These are phyloP conservation scores for Chlamydomonas sphaeroides DNA, from an alignment of 139 green algal genomes.

Conservation along the genomic window DNA sequence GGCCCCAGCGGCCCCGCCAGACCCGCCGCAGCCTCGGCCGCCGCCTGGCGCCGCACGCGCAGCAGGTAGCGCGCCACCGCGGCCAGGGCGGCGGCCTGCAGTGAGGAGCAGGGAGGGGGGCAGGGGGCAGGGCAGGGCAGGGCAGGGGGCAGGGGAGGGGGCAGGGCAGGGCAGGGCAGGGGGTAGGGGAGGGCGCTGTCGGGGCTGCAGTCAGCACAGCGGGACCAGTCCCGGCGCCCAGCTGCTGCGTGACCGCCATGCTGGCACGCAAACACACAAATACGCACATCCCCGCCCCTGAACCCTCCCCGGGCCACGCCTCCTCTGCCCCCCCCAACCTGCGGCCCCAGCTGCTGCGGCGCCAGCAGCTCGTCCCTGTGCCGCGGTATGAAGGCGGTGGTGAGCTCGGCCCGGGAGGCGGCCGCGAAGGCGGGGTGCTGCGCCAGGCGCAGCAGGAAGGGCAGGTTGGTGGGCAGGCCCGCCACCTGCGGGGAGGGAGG, in stretches of 20 bases:
- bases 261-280: too few species aligned
- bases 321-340: neutral
- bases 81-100: conserved; percentile 48
- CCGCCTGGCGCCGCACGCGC: conserved; percentile 17
- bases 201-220: too few species aligned
- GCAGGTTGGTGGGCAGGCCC: conserved; percentile 82
- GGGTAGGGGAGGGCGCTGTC: too few species aligned
- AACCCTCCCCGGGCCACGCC: too few species aligned
- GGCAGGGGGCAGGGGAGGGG: too few species aligned
- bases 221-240: too few species aligned
- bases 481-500: conserved; percentile 58
- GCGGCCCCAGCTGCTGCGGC: neutral
- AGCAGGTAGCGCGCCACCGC: conserved; percentile 55
- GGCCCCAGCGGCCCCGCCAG: conserved; percentile 5
- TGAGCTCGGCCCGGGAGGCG: conserved; percentile 17
- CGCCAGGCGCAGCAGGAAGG: conserved; percentile 74
- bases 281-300: too few species aligned
- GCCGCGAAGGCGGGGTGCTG: conserved; percentile 69
- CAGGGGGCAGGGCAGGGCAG: too few species aligned
- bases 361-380: conserved; percentile 48
- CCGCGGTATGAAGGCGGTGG: conserved; percentile 39
- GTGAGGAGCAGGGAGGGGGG: neutral
- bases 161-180: too few species aligned
- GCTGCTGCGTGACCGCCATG: too few species aligned
- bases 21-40: neutral